phyloP scores from a whole-genome alignment of 192 early-diverging fungal genomes.

The Coemansia sp. region DNA sequence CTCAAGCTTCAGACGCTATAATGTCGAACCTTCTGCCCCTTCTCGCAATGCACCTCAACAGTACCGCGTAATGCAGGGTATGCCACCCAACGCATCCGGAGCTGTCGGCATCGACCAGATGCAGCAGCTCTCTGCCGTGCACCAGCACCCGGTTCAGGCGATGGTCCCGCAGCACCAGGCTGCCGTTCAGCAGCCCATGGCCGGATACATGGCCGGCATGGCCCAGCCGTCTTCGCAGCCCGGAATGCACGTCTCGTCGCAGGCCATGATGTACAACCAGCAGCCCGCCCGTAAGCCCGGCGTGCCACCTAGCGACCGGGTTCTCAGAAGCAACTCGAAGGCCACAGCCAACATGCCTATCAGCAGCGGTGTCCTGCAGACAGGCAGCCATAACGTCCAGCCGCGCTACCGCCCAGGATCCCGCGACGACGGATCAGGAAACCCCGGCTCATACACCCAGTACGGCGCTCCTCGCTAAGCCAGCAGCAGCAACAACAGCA shows the following conservation, averaged over 20 bases:
- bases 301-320: constrained; percentile 41
- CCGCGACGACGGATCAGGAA: constrained; percentile 35
- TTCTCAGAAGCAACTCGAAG: constrained; percentile 51
- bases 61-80: constrained; percentile 48
- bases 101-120: constrained; percentile 33
- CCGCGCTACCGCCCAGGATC: constrained; percentile 45
- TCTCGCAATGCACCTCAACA: constrained; percentile 43
- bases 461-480: constrained; percentile 35
- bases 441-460: constrained; percentile 24
- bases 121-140: constrained; percentile 31
- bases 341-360: constrained; percentile 17
- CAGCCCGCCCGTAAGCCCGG: constrained; percentile 28
- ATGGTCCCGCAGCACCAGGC: constrained; percentile 35
- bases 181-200: constrained; percentile 31
- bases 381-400: constrained; percentile 18
- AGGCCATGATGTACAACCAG: constrained; percentile 43
- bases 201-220: constrained; percentile 35
- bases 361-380: constrained; percentile 18
- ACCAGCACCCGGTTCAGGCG: constrained; percentile 33
- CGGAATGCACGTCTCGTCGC: constrained; percentile 27
- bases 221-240: constrained; percentile 28
- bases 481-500: background rate
- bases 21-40: constrained; percentile 31
- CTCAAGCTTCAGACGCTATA: constrained; percentile 55
- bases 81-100: constrained; percentile 36